phyloP scores from a whole-genome alignment of 495 filamentous ascomycete species.

The Rhizodiscina lignyota region DNA sequence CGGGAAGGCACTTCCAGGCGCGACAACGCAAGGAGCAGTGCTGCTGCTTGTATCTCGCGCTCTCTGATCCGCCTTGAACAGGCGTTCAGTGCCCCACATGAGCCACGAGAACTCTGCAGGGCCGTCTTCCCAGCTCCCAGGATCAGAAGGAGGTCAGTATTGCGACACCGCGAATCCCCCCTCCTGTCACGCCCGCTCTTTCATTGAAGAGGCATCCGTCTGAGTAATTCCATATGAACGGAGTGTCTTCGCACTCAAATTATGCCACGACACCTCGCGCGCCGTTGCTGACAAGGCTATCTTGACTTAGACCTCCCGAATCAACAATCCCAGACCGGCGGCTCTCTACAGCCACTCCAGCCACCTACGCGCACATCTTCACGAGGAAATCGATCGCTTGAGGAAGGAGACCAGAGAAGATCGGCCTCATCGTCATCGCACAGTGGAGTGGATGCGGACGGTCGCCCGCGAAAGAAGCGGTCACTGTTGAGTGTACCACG shows the following conservation, averaged over 20 bases:
- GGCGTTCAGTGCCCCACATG: conserved; percentile 25
- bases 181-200: neutral
- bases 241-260: neutral
- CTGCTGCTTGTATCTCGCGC: too few species aligned
- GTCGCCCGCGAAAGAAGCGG: conserved; percentile 12
- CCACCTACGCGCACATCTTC: conserved; percentile 9
- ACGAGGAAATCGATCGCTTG: conserved; percentile 6
- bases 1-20: too few species aligned
- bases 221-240: neutral
- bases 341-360: neutral
- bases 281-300: neutral
- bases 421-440: conserved; percentile 7
- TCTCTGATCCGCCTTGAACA: conserved; percentile 2
- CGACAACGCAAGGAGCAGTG: too few species aligned
- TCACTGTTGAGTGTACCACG: conserved; percentile 14
- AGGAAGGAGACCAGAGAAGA: conserved; percentile 1
- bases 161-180: neutral
- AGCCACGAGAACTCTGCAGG: conserved; percentile 23
- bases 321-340: neutral
- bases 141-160: neutral
- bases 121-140: neutral
- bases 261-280: neutral
- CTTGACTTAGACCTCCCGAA: too few species aligned
- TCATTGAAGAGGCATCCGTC: neutral
- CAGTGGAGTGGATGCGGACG: conserved; percentile 3